Base-by-base conservation (phyloP, 2,329 filamentous ascomycete genomes). In the Fusarium sublunatum region DNA sequence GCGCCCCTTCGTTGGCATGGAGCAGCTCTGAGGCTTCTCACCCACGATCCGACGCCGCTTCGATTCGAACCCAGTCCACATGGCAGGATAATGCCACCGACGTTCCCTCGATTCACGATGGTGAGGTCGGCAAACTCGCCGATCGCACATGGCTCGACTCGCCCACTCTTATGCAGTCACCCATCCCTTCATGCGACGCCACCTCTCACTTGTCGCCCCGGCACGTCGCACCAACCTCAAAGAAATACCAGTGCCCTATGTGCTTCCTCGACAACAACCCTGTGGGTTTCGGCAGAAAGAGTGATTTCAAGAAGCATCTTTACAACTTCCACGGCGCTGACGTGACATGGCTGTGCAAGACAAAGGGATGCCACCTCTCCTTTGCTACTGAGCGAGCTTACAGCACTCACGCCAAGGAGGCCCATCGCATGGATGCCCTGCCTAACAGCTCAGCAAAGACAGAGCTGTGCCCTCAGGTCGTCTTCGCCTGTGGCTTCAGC, bases 271-370 rank as follows among this genome's bases (percentile, higher is more conserved):
- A 81, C 68, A 77, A 77, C 69, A 80, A 79, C 61, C 74, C 75
- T 13, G 78, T 81, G 24, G 78, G 78, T 32, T 81, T 81, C 45
- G 78, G 78, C 32, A 75, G 79, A 55, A 81, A 81, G 70, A 80
- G 77, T 65, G 79, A 81, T 63, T 80, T 81, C 66, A 81, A 81
- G 73, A 81, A 81, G 72, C 79, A 81, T 61, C 70, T 81, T n/a
- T 77, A 80, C 72, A 79, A 79, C 68, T 81, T 81, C 61, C 79
- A 81, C 62, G 77, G 77, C 34, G 73, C 76, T 43, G 77, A 81
- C 60, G 73, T 76, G 32, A 72, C 76, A 35, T 81, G 79, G 79
- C 70, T 78, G 19, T 81, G 79, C 70, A 78, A 75, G 41, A 78
- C 76, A 34, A 75, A 74, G 57, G 74, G 72, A 25, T 81, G 79